Conservation (phyloP, 192 early-diverging fungal species). For the Entrophospora sp. region DNA sequence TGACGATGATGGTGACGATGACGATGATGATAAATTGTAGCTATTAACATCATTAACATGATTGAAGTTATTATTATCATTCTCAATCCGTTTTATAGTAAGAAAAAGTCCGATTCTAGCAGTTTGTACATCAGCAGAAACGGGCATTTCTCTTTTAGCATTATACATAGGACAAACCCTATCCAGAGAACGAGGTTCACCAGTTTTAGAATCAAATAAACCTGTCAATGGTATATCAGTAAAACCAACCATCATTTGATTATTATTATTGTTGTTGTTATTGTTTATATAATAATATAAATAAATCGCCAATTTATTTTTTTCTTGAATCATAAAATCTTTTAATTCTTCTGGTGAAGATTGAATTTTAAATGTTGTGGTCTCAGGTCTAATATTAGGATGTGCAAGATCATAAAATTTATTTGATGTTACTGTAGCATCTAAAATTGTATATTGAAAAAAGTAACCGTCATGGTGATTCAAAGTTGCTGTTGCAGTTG, state of each 20-base stretch:
- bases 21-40: no score
- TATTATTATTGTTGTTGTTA: no score
- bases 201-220: conserved; percentile 13
- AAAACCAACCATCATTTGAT: conserved; percentile 32
- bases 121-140: conserved; percentile 19
- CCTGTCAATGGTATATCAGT: conserved; percentile 33
- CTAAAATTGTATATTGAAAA: conserved; percentile 18
- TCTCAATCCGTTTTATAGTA: not conserved
- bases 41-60: no score
- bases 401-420: conserved; percentile 20
- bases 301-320: conserved; percentile 27
- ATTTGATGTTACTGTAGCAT: not conserved
- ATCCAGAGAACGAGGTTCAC: conserved; percentile 18
- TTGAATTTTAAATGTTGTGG: conserved; percentile 12
- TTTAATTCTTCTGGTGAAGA: conserved; percentile 5
- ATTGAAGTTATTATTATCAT: not conserved
- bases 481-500: no score
- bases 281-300: no score
- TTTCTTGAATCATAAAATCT: conserved; percentile 13
- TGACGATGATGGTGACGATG: not conserved
- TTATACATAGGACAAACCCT: conserved; percentile 22
- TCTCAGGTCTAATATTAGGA: conserved; percentile 19
- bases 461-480: conserved; percentile 9
- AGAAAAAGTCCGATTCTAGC: conserved; percentile 17
- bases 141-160: conserved; percentile 12